Evolutionary conservation across 2,329 filamentous ascomycete species (phyloP).

Genomic region (Diaporthe aspalathi): DNA sequence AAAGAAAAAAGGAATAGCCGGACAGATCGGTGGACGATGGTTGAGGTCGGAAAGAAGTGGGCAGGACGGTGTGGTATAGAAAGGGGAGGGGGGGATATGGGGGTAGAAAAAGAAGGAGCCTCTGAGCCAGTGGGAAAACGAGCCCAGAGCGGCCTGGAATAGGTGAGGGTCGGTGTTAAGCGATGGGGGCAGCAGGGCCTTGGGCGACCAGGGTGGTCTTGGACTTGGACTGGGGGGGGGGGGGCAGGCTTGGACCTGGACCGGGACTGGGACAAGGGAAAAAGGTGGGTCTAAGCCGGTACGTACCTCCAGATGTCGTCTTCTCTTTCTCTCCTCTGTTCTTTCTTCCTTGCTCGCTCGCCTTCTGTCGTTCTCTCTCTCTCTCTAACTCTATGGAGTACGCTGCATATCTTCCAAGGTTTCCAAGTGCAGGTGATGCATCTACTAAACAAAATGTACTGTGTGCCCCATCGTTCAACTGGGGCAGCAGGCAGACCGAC

Average conservation of each 20-base stretch:
- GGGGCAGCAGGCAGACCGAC: neutral
- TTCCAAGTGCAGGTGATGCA: too few relatives aligned
- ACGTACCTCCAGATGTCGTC: neutral
- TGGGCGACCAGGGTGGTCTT: slow-evolving; percentile 14
- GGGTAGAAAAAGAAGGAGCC: slow-evolving; percentile 31
- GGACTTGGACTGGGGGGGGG: slow-evolving; percentile 2
- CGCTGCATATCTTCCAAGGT: too few relatives aligned
- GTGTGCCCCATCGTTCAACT: neutral
- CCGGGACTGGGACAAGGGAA: slow-evolving; percentile 11
- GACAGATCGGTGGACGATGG: slow-evolving; percentile 4
- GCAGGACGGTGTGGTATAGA: slow-evolving; percentile 20
- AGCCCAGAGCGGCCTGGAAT: slow-evolving; percentile 14
- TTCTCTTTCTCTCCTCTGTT: too few relatives aligned
- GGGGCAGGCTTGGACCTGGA: neutral
- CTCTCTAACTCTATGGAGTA: too few relatives aligned
- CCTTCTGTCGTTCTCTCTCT: too few relatives aligned
- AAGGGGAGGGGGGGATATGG: slow-evolving; percentile 30
- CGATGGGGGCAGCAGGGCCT: slow-evolving; percentile 17
- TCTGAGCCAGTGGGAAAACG: slow-evolving; percentile 8
- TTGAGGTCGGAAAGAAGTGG: slow-evolving; percentile 13
- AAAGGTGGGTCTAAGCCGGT: neutral
- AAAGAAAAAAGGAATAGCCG: slow-evolving; percentile 32
- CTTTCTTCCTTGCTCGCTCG: too few relatives aligned
- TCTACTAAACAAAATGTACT: too few relatives aligned
- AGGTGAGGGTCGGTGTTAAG: slow-evolving; percentile 34